A percentile compares a stretch with the other conserved stretches of the same genome.
These are phyloP conservation scores for Phytophthora vignae DNA, from an alignment of 352 stramenopile genomes.

Conservation along the genomic window DNA sequence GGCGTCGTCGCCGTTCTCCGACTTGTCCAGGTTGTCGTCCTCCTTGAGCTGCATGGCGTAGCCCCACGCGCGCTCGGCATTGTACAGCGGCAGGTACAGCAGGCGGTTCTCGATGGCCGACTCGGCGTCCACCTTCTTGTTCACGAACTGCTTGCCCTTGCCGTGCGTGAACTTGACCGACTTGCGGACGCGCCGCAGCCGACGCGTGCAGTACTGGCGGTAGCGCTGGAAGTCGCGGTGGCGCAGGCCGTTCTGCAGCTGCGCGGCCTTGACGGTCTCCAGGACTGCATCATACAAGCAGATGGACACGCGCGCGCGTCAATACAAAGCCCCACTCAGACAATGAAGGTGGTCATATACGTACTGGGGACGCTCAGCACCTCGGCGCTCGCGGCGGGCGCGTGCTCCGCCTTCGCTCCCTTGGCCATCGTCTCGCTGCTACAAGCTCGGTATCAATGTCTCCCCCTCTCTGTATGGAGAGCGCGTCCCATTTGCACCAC, in stretches of 20 bases:
- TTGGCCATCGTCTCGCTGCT: conserved; percentile 42
- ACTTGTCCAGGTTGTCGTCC: conserved; percentile 89
- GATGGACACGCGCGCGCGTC: neutral
- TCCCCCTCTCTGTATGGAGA: conserved; percentile 8
- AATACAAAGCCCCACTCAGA: neutral
- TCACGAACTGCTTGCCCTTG: conserved; percentile 85
- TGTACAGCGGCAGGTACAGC: conserved; percentile 91
- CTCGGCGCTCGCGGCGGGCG: conserved; percentile 34
- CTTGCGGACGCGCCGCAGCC: conserved; percentile 89
- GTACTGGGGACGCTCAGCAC: conserved; percentile 63
- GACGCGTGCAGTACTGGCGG: conserved; percentile 90
- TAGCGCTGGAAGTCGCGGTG: conserved; percentile 93
- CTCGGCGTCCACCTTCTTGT: conserved; percentile 89
- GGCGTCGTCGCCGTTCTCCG: conserved; percentile 84
- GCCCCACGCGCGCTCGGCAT: conserved; percentile 91
- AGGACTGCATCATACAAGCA: conserved; percentile 48
- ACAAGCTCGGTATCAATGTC: conserved; percentile 23
- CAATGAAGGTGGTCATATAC: neutral
- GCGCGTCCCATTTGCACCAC: neutral
- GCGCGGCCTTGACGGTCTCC: conserved; percentile 90
- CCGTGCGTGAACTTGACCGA: conserved; percentile 90
- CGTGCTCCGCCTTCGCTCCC: conserved; percentile 39
- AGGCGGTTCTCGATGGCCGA: conserved; percentile 71
- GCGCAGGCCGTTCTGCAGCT: conserved; percentile 91
- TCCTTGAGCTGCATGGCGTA: conserved; percentile 94